These are phyloP conservation scores for Pseudotsuga menziesii DNA, from an alignment of 75 land plant genomes.

Conservation along the genomic window DNA sequence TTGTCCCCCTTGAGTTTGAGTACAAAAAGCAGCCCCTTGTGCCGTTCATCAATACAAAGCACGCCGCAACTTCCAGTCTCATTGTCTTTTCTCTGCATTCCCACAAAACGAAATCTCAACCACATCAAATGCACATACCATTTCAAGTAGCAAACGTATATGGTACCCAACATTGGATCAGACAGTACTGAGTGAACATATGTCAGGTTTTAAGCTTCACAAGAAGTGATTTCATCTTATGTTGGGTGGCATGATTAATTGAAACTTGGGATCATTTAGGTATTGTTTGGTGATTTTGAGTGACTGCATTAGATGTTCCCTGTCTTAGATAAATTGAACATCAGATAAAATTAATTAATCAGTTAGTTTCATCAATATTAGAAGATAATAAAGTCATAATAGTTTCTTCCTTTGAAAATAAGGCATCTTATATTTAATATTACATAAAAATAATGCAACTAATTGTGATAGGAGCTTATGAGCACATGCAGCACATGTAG, in stretches of 20 bases:
- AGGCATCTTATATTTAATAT: no score
- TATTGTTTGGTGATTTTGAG: background rate
- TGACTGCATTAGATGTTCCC: background rate
- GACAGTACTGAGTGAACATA: background rate
- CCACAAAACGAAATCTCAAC: background rate
- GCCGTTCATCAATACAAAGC: conserved; percentile 33
- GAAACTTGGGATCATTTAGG: background rate
- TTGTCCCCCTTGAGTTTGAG: conserved; percentile 38
- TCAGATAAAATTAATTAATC: background rate
- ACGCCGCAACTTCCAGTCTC: conserved; percentile 37
- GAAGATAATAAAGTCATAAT: background rate
- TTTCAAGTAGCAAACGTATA: background rate
- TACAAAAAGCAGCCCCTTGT: conserved; percentile 49
- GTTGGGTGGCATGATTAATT: background rate
- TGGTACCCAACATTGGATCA: background rate
- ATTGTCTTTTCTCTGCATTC: conserved; percentile 33
- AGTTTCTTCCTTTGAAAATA: background rate
- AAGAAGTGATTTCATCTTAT: background rate
- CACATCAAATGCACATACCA: background rate
- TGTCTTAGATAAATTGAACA: background rate
- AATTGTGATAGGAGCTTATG: no score
- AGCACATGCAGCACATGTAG: no score
- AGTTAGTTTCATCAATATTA: background rate
- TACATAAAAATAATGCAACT: no score
- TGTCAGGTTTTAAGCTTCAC: background rate